Evolutionary conservation across 495 filamentous ascomycete genomes (phyloP), one percentile per base, ranked within the genome.

Genomic region (Trichocladium uniseriatum): DNA sequence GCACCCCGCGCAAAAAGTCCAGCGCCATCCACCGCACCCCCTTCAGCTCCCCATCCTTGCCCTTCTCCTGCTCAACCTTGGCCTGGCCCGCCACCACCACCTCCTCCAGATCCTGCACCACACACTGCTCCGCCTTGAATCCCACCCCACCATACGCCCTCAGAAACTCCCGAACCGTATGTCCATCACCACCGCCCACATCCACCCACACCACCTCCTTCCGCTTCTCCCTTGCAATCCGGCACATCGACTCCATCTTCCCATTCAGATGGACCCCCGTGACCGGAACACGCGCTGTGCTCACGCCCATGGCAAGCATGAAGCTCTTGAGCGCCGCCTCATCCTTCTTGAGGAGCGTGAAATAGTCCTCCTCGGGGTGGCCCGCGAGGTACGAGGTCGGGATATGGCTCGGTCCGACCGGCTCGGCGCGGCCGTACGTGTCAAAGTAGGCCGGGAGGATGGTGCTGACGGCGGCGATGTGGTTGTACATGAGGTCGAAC

Each of bases 401-500:
- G 27, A 63, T 55, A 38, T 60, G 48, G 19, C 38, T 47, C 18
- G 55, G 55, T 5, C 58, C 58, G 20, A 43, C 20, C 3, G 67
- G 67, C 28, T 62, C 49, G 13, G 37, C 29, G 2, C 56, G 57
- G n/a, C 64, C 64, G 45, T 70, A 62, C 16, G 56, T 58, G 20
- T 59, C 55, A 29, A 69, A 70, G 49, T 59, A 69, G 16, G 39
- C 38, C 0, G 67, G 64, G 6, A 69, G 52, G 22, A 55, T 52
- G 2, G 54, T 40, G 6, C 52, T 55, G 6, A 53, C 53, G 13
- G 41, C 32, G 36, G 61, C 49, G 24, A 67, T 43, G 29, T 65
- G 58, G 31, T 59, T 63, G 53, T 50, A 60, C 38, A 95, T 68
- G 1, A 87, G 36, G 83, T 86, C 89, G 51, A 69, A 68, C 46